phyloP scores from a whole-genome alignment of 768 basidiomycete species.

The Scleroderma citrinum region DNA sequence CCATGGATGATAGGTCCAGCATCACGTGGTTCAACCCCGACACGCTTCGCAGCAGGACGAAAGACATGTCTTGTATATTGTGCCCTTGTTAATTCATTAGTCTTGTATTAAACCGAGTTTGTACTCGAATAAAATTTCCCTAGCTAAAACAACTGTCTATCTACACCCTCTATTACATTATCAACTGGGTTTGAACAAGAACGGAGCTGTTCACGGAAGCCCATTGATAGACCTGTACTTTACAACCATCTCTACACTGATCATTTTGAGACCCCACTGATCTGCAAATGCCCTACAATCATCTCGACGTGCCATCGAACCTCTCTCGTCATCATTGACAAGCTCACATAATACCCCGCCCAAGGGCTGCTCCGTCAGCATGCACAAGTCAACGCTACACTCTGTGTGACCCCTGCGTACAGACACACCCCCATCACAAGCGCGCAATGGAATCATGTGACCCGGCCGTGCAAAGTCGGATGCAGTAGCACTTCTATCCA shows the following conservation, averaged over 20 bases:
- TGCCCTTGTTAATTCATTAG: too few relatives aligned
- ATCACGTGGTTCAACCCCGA: too few relatives aligned
- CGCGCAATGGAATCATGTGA: conserved; percentile 91
- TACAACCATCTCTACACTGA: conserved; percentile 83
- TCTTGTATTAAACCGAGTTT: too few relatives aligned
- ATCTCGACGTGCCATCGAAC: conserved; percentile 92
- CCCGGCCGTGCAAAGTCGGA: conserved; percentile 88
- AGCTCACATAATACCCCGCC: conserved; percentile 88
- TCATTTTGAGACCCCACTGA: conserved; percentile 86
- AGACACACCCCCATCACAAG: conserved; percentile 78
- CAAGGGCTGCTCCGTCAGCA: conserved; percentile 55
- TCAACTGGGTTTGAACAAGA: too few relatives aligned
- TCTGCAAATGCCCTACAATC: conserved; percentile 91
- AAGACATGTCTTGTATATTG: too few relatives aligned
- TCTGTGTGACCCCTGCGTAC: conserved; percentile 94
- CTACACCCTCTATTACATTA: too few relatives aligned
- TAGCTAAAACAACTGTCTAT: too few relatives aligned
- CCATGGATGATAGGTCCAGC: too few relatives aligned
- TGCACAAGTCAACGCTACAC: conserved; percentile 80
- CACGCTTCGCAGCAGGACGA: too few relatives aligned
- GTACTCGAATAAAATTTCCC: too few relatives aligned
- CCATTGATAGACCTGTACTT: too few relatives aligned
- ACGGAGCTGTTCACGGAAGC: too few relatives aligned
- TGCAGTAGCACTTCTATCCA: conserved; percentile 47
- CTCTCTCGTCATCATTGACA: conserved; percentile 84